A percentile compares a stretch with the other conserved stretches of the same genome.
Conservation (phyloP, 352 stramenopile genomes). For the Globisporangium irregulare region DNA sequence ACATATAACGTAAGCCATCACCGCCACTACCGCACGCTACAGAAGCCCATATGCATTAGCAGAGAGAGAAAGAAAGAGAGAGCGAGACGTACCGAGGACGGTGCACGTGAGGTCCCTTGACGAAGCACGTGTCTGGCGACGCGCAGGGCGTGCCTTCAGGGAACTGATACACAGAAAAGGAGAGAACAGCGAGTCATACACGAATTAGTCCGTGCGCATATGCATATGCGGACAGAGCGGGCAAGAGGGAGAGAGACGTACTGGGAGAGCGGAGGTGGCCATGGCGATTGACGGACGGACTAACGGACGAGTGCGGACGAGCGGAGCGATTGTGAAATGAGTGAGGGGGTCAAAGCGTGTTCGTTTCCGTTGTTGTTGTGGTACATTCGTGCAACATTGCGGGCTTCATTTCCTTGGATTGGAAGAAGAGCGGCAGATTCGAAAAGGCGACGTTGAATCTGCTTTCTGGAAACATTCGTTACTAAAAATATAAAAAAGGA, state of each 20-base stretch:
- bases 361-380: background rate
- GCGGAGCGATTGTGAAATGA: background rate
- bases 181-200: background rate
- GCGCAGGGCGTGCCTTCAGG: constrained; percentile 37
- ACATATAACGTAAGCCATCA: background rate
- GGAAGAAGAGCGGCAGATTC: background rate
- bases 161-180: constrained; percentile 15
- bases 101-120: constrained; percentile 66
- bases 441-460: constrained; percentile 3
- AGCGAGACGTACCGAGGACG: constrained; percentile 34
- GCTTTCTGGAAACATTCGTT: too few species aligned
- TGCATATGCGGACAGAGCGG: background rate
- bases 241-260: constrained; percentile 8
- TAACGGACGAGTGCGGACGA: background rate
- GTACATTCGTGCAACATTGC: background rate
- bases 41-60: background rate
- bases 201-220: background rate
- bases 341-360: background rate
- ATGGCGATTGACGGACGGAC: constrained; percentile 14
- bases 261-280: constrained; percentile 29
- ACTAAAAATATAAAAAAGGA: too few species aligned
- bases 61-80: background rate
- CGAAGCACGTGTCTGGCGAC: constrained; percentile 57
- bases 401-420: constrained; percentile 3
- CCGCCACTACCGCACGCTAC: background rate